A percentile compares a stretch with the other conserved stretches of the same genome.
These are phyloP conservation scores for Brasilioporus rufonigricans DNA, from an alignment of 768 basidiomycete genomes.

Conservation along the genomic window DNA sequence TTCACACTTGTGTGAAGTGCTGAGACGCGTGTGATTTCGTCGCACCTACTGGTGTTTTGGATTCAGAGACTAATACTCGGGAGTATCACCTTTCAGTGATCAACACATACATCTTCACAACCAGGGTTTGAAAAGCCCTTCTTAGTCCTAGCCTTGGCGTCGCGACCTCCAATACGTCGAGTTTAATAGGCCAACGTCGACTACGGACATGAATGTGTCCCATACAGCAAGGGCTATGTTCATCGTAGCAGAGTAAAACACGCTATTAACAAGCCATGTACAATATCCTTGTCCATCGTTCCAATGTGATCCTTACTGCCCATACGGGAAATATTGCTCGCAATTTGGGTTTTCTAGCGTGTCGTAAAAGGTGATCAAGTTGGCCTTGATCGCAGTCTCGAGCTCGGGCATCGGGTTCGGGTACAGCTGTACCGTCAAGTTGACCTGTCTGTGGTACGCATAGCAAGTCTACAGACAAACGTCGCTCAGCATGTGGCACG, in stretches of 20 bases:
- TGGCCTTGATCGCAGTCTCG: conserved; percentile 21
- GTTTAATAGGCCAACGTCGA: no score
- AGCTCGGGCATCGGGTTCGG: conserved; percentile 22
- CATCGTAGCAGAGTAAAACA: neutral
- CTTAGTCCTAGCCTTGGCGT: no score
- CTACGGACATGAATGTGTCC: no score
- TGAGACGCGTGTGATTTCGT: neutral
- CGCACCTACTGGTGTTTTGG: no score
- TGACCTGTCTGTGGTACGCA: conserved; percentile 18
- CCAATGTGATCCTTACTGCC: neutral
- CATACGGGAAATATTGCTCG: conserved; percentile 15
- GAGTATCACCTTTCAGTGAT: no score
- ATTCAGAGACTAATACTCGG: no score
- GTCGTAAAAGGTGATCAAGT: conserved; percentile 16
- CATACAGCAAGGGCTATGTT: no score
- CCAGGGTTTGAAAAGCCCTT: no score
- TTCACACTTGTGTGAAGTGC: neutral
- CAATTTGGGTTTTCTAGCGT: conserved; percentile 10
- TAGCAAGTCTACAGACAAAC: conserved; percentile 13
- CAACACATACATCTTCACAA: no score
- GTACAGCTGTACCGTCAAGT: conserved; percentile 21
- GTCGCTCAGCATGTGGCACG: neutral
- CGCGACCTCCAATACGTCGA: no score
- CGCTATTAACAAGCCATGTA: neutral
- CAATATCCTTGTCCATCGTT: neutral